Evolutionary conservation across 352 stramenopile species (phyloP).

Genomic region (Pythium biforme): DNA sequence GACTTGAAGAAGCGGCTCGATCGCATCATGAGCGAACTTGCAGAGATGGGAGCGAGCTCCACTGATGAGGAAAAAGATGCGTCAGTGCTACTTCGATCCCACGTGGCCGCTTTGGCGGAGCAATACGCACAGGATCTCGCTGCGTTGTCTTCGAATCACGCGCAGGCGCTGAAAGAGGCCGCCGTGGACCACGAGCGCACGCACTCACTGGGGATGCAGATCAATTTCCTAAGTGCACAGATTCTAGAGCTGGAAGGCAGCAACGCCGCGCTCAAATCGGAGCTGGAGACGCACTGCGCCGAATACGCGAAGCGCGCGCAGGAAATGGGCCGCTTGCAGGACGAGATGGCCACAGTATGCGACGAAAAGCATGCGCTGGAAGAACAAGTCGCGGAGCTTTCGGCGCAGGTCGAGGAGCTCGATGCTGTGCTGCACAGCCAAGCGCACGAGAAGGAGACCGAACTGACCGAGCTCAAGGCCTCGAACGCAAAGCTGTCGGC

Average conservation of each 20-base stretch:
- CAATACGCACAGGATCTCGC: slow-evolving; percentile 2
- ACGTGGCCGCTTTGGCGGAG: neutral
- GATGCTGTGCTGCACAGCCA: slow-evolving; percentile 12
- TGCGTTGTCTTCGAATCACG: slow-evolving; percentile 9
- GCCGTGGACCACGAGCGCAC: neutral
- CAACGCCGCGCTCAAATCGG: slow-evolving; percentile 53
- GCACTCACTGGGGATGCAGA: slow-evolving; percentile 9
- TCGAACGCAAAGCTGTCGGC: slow-evolving; percentile 8
- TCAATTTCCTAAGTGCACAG: slow-evolving; percentile 20
- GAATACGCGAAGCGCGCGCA: slow-evolving; percentile 39
- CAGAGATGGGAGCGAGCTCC: neutral
- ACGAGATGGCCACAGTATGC: neutral
- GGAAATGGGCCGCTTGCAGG: slow-evolving; percentile 32
- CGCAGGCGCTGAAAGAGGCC: slow-evolving; percentile 7
- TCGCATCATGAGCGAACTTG: slow-evolving; percentile 1
- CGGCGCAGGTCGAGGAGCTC: slow-evolving; percentile 40
- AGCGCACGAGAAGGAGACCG: slow-evolving; percentile 41
- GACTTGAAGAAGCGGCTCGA: slow-evolving; percentile 1
- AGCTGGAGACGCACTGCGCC: slow-evolving; percentile 29
- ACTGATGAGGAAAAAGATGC: neutral
- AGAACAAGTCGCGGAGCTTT: slow-evolving; percentile 41
- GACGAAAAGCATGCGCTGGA: slow-evolving; percentile 16
- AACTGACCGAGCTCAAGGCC: slow-evolving; percentile 29
- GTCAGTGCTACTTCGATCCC: neutral
- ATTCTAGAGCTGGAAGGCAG: slow-evolving; percentile 49